Percentiles rank a stretch among this genome's conserved stretches.
Conservation (phyloP, 2,329 filamentous ascomycete species). For the Lachnellula cervina region DNA sequence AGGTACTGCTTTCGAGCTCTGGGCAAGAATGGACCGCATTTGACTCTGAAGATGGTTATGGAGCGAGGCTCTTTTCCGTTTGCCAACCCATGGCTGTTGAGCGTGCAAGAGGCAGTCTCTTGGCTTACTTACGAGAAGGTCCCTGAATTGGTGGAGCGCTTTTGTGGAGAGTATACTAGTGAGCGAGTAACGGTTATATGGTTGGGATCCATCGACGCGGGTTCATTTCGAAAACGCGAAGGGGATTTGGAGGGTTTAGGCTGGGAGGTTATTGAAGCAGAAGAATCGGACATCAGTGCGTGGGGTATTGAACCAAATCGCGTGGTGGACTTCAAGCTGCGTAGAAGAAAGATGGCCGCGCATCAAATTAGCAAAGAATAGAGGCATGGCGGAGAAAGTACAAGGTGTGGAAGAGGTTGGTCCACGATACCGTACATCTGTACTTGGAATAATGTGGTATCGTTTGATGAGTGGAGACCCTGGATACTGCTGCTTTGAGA, state of each 20-base stretch:
- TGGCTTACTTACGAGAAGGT: neutral
- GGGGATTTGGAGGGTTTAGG: neutral
- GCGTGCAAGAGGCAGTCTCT: neutral
- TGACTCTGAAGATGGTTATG: neutral
- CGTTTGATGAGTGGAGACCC: too few relatives aligned
- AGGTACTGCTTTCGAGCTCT: neutral
- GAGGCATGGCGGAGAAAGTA: too few relatives aligned
- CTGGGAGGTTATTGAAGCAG: too few relatives aligned
- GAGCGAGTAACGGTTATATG: neutral
- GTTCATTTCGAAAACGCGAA: neutral
- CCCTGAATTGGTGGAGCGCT: neutral
- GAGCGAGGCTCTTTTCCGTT: neutral
- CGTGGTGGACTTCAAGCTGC: too few relatives aligned
- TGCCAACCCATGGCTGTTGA: neutral
- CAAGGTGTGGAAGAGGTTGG: too few relatives aligned
- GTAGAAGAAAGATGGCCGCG: too few relatives aligned
- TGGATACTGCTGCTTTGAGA: too few relatives aligned
- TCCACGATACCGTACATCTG: too few relatives aligned
- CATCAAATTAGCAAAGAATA: too few relatives aligned
- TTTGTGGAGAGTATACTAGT: neutral
- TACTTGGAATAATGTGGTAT: too few relatives aligned
- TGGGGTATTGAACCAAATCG: too few relatives aligned
- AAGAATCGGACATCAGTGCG: too few relatives aligned
- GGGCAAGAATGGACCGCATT: neutral
- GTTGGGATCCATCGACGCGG: neutral